These are phyloP conservation scores for Coprinopsis marcescibilis DNA, from an alignment of 768 basidiomycete genomes.

Conservation along the genomic window DNA sequence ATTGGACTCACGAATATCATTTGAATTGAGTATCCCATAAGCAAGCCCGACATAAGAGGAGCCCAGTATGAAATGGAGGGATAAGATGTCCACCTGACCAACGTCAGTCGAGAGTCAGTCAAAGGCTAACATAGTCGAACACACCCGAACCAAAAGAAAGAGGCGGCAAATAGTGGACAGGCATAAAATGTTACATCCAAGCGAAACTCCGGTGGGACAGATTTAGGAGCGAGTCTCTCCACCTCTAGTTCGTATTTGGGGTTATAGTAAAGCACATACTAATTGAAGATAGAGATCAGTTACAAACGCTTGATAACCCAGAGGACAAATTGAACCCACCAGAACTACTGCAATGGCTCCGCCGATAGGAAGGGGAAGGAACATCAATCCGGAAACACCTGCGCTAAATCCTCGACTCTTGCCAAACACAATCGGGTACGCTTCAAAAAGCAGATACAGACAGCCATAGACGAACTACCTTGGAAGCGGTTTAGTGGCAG, in stretches of 20 bases:
- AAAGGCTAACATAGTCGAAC: slow-evolving; percentile 15
- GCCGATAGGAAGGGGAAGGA: slow-evolving; percentile 56
- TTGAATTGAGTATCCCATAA: slow-evolving; percentile 48
- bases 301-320: not conserved
- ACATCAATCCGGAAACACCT: slow-evolving; percentile 54
- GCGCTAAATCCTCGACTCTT: slow-evolving; percentile 45
- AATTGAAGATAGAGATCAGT: not conserved
- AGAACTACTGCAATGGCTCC: slow-evolving; percentile 35
- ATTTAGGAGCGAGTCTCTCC: slow-evolving; percentile 38
- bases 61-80: slow-evolving; percentile 47
- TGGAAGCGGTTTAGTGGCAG: not conserved
- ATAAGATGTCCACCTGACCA: slow-evolving; percentile 52
- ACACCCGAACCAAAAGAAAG: slow-evolving; percentile 64
- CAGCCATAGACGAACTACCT: slow-evolving; percentile 57
- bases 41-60: slow-evolving; percentile 43
- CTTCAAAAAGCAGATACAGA: slow-evolving; percentile 56
- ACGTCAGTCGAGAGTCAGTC: not conserved
- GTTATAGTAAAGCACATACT: slow-evolving; percentile 46
- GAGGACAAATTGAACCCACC: slow-evolving; percentile 25
- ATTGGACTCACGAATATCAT: slow-evolving; percentile 45
- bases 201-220: slow-evolving; percentile 57
- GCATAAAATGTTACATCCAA: slow-evolving; percentile 44
- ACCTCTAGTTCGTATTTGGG: slow-evolving; percentile 42
- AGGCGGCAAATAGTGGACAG: slow-evolving; percentile 43
- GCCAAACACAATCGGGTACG: slow-evolving; percentile 55